These are phyloP conservation scores for Pistacia integerrima DNA, from an alignment of 345 rosid genomes.

Conservation along the genomic window DNA sequence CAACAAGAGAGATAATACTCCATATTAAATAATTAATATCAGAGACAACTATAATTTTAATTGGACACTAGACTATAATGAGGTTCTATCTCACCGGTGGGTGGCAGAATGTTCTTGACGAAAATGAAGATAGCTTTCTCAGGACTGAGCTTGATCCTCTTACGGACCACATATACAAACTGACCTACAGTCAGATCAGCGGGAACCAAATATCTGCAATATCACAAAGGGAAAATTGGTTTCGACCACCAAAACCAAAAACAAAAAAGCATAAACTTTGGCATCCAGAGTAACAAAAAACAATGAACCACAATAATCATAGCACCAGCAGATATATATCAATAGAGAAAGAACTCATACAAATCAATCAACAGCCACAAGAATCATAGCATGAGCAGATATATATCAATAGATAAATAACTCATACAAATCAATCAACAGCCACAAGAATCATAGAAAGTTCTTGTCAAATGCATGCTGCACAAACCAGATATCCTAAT, in stretches of 20 bases:
- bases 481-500: not conserved
- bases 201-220: slow-evolving; percentile 72
- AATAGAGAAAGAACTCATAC: not conserved
- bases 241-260: not conserved
- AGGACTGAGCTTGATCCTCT: slow-evolving; percentile 86
- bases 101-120: slow-evolving; percentile 73
- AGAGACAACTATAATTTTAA: not conserved
- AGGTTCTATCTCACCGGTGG: slow-evolving; percentile 54
- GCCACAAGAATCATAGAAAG: not conserved
- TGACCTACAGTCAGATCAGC: slow-evolving; percentile 88
- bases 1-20: not conserved
- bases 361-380: not conserved
- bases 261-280: not conserved
- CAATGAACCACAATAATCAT: not conserved
- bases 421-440: not conserved
- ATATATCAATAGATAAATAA: not conserved
- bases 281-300: not conserved
- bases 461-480: not conserved
- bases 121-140: slow-evolving; percentile 87
- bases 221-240: not conserved
- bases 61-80: not conserved
- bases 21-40: not conserved
- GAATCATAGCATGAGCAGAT: not conserved
- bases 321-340: not conserved
- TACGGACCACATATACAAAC: slow-evolving; percentile 82